A percentile compares a stretch with the other conserved stretches of the same genome.
These are phyloP conservation scores for Rhizopus microsporus DNA, from an alignment of 371 early-diverging fungal species.

Conservation along the genomic window DNA sequence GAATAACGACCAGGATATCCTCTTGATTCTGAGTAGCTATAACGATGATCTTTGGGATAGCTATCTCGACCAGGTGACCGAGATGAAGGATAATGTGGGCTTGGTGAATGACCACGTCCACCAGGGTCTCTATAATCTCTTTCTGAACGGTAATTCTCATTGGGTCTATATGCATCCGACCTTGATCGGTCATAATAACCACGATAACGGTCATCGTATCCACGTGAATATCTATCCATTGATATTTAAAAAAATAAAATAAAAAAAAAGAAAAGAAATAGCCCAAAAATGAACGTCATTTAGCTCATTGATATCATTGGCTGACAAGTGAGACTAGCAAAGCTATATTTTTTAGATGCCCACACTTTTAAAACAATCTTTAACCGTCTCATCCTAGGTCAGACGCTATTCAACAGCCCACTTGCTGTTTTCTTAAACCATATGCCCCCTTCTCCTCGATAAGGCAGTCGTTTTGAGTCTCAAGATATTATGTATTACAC, in stretches of 20 bases:
- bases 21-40: constrained; percentile 28
- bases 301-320: neutral
- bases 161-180: constrained; percentile 46
- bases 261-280: neutral
- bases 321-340: neutral
- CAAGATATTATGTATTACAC: too few relatives aligned
- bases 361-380: too few relatives aligned
- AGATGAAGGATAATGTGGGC: constrained; percentile 32
- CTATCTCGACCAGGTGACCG: constrained; percentile 26
- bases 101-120: constrained; percentile 30
- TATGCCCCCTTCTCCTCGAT: too few relatives aligned
- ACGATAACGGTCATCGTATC: constrained; percentile 50
- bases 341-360: too few relatives aligned
- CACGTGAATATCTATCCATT: constrained; percentile 47
- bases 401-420: too few relatives aligned
- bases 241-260: constrained; percentile 1
- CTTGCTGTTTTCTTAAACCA: too few relatives aligned
- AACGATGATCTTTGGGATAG: constrained; percentile 10
- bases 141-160: constrained; percentile 46
- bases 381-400: too few relatives aligned
- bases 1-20: constrained; percentile 20
- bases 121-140: constrained; percentile 40
- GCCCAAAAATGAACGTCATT: neutral
- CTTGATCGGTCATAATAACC: constrained; percentile 48
- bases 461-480: too few relatives aligned